Evolutionary conservation across 768 basidiomycete species (phyloP), one percentile per base, ranked within the genome.

Genomic region (Lyophyllum semitale): DNA sequence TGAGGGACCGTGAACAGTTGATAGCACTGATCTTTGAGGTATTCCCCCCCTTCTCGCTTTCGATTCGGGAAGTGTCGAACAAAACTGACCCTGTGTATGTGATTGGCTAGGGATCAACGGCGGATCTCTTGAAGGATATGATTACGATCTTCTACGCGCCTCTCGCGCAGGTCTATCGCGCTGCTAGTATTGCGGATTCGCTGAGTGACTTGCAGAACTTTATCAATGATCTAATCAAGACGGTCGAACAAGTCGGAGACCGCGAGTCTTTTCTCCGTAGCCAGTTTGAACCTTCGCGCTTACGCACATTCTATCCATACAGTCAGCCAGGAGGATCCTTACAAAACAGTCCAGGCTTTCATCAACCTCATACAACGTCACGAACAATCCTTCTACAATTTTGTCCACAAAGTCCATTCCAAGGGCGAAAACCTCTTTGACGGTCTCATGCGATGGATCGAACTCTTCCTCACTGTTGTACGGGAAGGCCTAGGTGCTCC

Each of bases 101-200:
- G 25, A 4, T 35, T n/a, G 38, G 51, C 11, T 32, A 98, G 95
- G 95, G 97, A 20, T 88, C 88, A 42, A 98, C 97, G 0, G 87
- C 96, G 2, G 97, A 98, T 30, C 77, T 99, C 23, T 76, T 99
- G 65, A 98, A 95, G 71, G 97, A 99, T 68, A 98, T 99, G 56
- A 93, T 99, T 63, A 98, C 97, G 18, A 98, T 99, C 55, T 99
- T 99, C 72, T 99, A 99, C 70, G 75, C 95, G 0, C 97, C 97
- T 2, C 76, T 99, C 23, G 97, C 97, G 2, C 93, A 96, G 66
- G 97, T 98, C 1, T 99, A 98, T 74, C 87, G 91, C 63, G 97
- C 97, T 9, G 97, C 97, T 5, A 97, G 91, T 67, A 98, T 99
- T 51, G 89, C 91, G 11, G 96, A 98, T 68, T 98, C 95, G 1